Conservation (phyloP, 805 yeast species). For the Spathaspora arborariae region DNA sequence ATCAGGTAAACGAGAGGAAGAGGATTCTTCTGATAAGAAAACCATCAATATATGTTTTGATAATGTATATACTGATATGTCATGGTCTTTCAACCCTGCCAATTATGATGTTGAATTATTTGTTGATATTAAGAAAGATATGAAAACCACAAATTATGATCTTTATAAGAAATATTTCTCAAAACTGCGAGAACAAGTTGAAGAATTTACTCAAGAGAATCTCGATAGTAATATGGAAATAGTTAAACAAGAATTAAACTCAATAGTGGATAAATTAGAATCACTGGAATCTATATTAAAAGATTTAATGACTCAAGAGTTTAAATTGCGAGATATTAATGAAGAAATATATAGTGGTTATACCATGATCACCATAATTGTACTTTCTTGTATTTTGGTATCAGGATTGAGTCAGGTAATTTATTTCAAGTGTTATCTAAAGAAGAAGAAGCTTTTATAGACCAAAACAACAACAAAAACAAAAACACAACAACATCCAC, state of each 20-base stretch:
- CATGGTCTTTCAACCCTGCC: slow-evolving; percentile 38
- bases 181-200: neutral
- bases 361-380: slow-evolving; percentile 23
- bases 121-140: slow-evolving; percentile 32
- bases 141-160: slow-evolving; percentile 33
- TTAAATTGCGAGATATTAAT: slow-evolving; percentile 32
- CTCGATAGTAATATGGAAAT: slow-evolving; percentile 27
- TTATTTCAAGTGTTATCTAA: slow-evolving; percentile 28
- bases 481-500: neutral
- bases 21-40: slow-evolving; percentile 21
- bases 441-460: slow-evolving; percentile 16
- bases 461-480: neutral
- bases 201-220: slow-evolving; percentile 13
- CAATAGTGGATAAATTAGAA: slow-evolving; percentile 26
- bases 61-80: slow-evolving; percentile 36
- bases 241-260: slow-evolving; percentile 29
- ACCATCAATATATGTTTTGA: slow-evolving; percentile 39
- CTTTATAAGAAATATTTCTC: slow-evolving; percentile 25
- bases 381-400: slow-evolving; percentile 23
- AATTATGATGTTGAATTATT: slow-evolving; percentile 28
- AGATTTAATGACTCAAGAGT: slow-evolving; percentile 31
- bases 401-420: slow-evolving; percentile 30
- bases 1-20: slow-evolving; percentile 2
- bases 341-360: slow-evolving; percentile 34
- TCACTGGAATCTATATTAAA: slow-evolving; percentile 24